These are phyloP conservation scores for Aspergillus terreus DNA, from an alignment of 2,329 filamentous ascomycete species.

Conservation along the genomic window DNA sequence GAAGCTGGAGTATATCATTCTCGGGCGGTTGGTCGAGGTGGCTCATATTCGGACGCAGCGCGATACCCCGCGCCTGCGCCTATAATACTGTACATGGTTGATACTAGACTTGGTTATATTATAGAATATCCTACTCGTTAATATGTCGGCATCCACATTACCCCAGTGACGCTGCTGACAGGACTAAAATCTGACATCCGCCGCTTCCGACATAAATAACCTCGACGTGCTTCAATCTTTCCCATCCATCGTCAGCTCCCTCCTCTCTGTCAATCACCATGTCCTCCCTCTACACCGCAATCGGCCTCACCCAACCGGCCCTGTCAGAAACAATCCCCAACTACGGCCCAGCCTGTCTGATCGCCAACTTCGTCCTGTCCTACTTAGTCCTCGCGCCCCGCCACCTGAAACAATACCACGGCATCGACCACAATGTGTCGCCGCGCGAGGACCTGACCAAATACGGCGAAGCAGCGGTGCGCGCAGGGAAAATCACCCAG, in stretches of 20 bases:
- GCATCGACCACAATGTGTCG: slow-evolving; percentile 47
- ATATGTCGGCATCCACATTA: not conserved
- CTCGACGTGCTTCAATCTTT: not conserved
- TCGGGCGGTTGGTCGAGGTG: slow-evolving; percentile 36
- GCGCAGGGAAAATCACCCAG: slow-evolving; percentile 43
- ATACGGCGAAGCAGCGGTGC: slow-evolving; percentile 43
- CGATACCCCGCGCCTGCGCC: slow-evolving; percentile 4
- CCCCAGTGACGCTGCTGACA: not conserved
- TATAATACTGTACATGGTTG: not conserved
- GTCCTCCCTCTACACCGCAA: slow-evolving; percentile 22
- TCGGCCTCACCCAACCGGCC: slow-evolving; percentile 17
- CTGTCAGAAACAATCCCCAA: slow-evolving; percentile 9
- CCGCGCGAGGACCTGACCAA: slow-evolving; percentile 46
- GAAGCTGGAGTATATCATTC: slow-evolving; percentile 46
- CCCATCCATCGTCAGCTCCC: not conserved
- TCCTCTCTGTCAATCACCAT: not conserved
- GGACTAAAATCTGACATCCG: slow-evolving; percentile 1
- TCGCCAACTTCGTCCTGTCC: slow-evolving; percentile 38
- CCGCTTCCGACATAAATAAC: not conserved
- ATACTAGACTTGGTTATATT: not conserved
- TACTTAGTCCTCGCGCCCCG: slow-evolving; percentile 45
- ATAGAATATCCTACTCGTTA: not conserved
- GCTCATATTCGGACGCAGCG: slow-evolving; percentile 9
- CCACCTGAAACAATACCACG: slow-evolving; percentile 40
- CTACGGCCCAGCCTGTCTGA: slow-evolving; percentile 25